phyloP scores from a whole-genome alignment of 2,329 filamentous ascomycete genomes.

The Penicillium hordei region DNA sequence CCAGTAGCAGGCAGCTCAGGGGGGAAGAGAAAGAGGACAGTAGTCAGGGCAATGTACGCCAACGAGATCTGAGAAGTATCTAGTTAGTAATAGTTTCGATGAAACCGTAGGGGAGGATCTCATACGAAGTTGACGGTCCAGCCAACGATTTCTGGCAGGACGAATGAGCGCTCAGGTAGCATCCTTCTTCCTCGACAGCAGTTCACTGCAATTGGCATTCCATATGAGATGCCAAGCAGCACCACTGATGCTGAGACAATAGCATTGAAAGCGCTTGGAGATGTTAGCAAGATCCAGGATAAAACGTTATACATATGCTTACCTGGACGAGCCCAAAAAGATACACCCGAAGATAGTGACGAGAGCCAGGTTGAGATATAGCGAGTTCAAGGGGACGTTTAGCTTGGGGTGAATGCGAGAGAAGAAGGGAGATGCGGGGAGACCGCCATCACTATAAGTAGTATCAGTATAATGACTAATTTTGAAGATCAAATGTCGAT shows the following conservation, averaged over 20 bases:
- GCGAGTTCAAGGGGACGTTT: slow-evolving; percentile 65
- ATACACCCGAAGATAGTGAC: slow-evolving; percentile 69
- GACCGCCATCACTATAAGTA: slow-evolving; percentile 58
- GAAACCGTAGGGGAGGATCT: not conserved
- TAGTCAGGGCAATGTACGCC: slow-evolving; percentile 67
- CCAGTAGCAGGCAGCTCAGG: slow-evolving; percentile 63
- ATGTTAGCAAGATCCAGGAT: not conserved
- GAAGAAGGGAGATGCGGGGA: slow-evolving; percentile 62
- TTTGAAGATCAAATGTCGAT: not conserved
- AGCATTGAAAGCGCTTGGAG: slow-evolving; percentile 62
- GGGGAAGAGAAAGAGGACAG: slow-evolving; percentile 73
- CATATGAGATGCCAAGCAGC: slow-evolving; percentile 70
- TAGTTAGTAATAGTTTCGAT: slow-evolving; percentile 1
- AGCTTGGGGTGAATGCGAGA: slow-evolving; percentile 61
- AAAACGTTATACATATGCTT: not conserved
- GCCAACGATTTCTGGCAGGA: slow-evolving; percentile 52
- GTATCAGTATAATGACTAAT: not conserved
- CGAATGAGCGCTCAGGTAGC: slow-evolving; percentile 62
- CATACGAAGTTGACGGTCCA: slow-evolving; percentile 60
- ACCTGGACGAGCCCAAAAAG: slow-evolving; percentile 61
- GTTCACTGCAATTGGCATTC: slow-evolving; percentile 70
- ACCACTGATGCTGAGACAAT: slow-evolving; percentile 71
- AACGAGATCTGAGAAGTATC: slow-evolving; percentile 52
- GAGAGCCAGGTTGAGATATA: slow-evolving; percentile 60
- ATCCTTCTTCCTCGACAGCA: slow-evolving; percentile 64